phyloP scores from a whole-genome alignment of 257 asterid genomes.

The Agastache rugosa region DNA sequence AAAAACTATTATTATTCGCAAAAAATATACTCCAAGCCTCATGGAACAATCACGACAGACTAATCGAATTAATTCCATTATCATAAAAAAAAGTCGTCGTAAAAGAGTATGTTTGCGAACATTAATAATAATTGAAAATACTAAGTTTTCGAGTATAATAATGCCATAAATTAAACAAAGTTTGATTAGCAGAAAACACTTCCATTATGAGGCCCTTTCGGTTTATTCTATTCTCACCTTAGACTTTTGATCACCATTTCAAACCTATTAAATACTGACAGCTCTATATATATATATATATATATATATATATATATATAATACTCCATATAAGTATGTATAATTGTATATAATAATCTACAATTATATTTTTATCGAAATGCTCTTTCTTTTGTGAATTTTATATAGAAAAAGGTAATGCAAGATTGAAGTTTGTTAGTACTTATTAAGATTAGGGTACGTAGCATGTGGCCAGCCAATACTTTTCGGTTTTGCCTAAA shows the following conservation, averaged over 20 bases:
- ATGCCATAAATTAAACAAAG: neutral
- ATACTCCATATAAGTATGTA: no score
- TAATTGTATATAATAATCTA: neutral
- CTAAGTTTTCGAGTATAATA: neutral
- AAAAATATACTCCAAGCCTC: constrained; percentile 4
- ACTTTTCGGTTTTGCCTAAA: constrained; percentile 10
- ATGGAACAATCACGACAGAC: constrained; percentile 8
- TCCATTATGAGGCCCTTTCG: constrained; percentile 34
- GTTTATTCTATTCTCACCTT: constrained; percentile 43
- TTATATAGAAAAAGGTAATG: constrained; percentile 12
- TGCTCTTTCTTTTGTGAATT: constrained; percentile 1
- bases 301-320: no score
- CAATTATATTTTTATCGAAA: neutral
- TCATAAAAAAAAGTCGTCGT: neutral
- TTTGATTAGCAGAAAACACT: constrained; percentile 26
- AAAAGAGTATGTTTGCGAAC: neutral
- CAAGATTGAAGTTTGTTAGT: constrained; percentile 21
- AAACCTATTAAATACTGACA: constrained; percentile 33
- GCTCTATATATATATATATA: neutral
- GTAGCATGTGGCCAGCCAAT: constrained; percentile 52
- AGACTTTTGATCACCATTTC: constrained; percentile 31
- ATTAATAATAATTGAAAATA: neutral
- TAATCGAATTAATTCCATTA: constrained; percentile 23
- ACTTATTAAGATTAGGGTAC: constrained; percentile 32
- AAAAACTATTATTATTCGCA: neutral